Evolutionary conservation across 139 green algal species (phyloP).

Genomic region (Coelastrella sp.): DNA sequence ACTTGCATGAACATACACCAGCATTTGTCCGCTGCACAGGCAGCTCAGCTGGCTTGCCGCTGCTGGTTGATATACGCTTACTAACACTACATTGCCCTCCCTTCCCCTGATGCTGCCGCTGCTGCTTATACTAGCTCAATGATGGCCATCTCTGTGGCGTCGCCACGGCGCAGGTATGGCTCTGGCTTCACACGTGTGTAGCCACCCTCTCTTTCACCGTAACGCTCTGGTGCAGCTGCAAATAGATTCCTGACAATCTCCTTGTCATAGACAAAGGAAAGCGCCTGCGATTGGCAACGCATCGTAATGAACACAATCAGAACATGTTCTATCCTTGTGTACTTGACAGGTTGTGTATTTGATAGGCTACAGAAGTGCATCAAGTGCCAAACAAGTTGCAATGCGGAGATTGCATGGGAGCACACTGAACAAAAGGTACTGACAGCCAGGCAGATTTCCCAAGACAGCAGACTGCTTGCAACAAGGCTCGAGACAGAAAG

Average conservation of each 20-base stretch:
- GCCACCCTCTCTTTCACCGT: conserved; percentile 89
- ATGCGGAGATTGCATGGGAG: too few species aligned
- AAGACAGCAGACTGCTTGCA: too few species aligned
- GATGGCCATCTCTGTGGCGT: conserved; percentile 94
- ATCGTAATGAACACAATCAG: too few species aligned
- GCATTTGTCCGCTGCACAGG: neutral
- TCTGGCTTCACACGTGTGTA: conserved; percentile 91
- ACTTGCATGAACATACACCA: too few species aligned
- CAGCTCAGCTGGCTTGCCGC: neutral
- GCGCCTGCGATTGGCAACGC: conserved; percentile 66
- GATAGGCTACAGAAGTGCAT: too few species aligned
- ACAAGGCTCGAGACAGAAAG: too few species aligned
- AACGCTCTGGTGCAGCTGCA: conserved; percentile 74
- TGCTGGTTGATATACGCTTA: neutral
- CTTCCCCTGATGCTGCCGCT: neutral
- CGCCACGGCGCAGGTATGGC: conserved; percentile 76
- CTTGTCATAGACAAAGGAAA: conserved; percentile 95
- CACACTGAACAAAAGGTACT: too few species aligned
- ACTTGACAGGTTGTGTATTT: too few species aligned
- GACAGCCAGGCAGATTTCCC: too few species aligned
- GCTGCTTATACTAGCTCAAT: conserved; percentile 95
- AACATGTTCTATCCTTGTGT: too few species aligned
- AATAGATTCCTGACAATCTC: conserved; percentile 94
- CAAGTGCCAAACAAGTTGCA: too few species aligned
- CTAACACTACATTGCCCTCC: neutral